These are phyloP conservation scores for Polytrichum formosum DNA, from an alignment of 225 moss, liverwort and hornwort species.

Conservation along the genomic window DNA sequence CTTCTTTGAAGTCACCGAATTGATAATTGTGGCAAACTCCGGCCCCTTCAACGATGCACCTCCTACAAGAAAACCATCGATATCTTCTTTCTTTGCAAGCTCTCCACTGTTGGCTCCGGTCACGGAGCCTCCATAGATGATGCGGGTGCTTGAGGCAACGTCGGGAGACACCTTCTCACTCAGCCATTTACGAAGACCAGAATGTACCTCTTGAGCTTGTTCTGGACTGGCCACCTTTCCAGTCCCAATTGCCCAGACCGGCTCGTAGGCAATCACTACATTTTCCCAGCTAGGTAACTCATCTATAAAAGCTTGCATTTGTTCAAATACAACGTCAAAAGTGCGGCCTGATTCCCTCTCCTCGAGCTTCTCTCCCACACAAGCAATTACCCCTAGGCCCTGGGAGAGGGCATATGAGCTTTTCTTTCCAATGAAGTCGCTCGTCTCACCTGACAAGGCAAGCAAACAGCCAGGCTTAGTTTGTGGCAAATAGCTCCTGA, in stretches of 20 bases:
- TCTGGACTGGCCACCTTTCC: conserved; percentile 59
- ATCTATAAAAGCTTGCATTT: conserved; percentile 58
- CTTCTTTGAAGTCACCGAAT: conserved; percentile 62
- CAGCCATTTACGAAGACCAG: conserved; percentile 48
- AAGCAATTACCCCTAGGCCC: conserved; percentile 60
- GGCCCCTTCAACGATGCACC: conserved; percentile 64
- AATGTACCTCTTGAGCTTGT: conserved; percentile 69
- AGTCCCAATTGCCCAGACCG: conserved; percentile 87
- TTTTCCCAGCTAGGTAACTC: conserved; percentile 59
- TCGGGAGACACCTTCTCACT: conserved; percentile 43
- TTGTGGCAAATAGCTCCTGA: too few relatives aligned
- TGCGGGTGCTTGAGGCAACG: conserved; percentile 34
- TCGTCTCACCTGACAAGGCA: conserved; percentile 30
- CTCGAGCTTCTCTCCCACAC: conserved; percentile 62
- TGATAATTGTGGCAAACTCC: conserved; percentile 54
- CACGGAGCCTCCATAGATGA: conserved; percentile 67
- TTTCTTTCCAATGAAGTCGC: conserved; percentile 54
- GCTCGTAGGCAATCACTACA: conserved; percentile 88
- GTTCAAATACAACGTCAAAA: conserved; percentile 52
- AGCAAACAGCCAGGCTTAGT: too few relatives aligned
- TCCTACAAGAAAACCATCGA: conserved; percentile 66
- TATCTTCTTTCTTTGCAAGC: conserved; percentile 54
- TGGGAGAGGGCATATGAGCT: conserved; percentile 55
- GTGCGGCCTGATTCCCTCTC: conserved; percentile 60
- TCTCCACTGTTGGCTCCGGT: conserved; percentile 56